Conservation (phyloP, 2,329 filamentous ascomycete species). For the Colletotrichum shisoi region DNA sequence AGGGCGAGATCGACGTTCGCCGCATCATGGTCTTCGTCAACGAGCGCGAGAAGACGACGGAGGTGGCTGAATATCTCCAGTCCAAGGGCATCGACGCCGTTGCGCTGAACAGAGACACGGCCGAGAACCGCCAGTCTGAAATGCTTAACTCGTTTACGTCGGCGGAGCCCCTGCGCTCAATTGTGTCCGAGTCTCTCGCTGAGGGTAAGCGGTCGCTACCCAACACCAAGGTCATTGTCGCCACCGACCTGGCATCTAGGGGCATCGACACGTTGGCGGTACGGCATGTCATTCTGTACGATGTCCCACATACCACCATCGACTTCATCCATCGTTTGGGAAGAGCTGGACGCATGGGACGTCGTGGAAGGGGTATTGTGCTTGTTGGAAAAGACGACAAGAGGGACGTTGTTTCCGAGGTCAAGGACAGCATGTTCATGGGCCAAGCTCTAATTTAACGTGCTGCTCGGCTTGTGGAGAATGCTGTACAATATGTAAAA, state of each 20-base stretch:
- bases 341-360: conserved; percentile 89
- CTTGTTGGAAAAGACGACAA: conserved; percentile 89
- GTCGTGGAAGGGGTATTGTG: conserved; percentile 87
- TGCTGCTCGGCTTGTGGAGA: neutral
- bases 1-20: conserved; percentile 72
- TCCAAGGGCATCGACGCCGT: conserved; percentile 89
- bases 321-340: conserved; percentile 98
- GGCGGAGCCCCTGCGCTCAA: conserved; percentile 51
- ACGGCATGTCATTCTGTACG: conserved; percentile 89
- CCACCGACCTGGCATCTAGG: conserved; percentile 88
- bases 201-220: conserved; percentile 62
- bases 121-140: conserved; percentile 78
- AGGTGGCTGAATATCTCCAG: conserved; percentile 79
- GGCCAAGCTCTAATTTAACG: conserved; percentile 76
- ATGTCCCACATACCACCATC: conserved; percentile 97
- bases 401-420: conserved; percentile 88
- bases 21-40: conserved; percentile 96
- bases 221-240: conserved; percentile 90
- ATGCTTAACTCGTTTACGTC: conserved; percentile 78
- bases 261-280: conserved; percentile 95
- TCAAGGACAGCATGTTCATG: conserved; percentile 87
- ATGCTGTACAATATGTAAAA: conserved; percentile 33
- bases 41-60: conserved; percentile 86
- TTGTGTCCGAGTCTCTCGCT: conserved; percentile 43
- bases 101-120: conserved; percentile 84